Evolutionary conservation across 2,329 filamentous ascomycete genomes (phyloP).

Genomic region (Colletotrichum sp.): DNA sequence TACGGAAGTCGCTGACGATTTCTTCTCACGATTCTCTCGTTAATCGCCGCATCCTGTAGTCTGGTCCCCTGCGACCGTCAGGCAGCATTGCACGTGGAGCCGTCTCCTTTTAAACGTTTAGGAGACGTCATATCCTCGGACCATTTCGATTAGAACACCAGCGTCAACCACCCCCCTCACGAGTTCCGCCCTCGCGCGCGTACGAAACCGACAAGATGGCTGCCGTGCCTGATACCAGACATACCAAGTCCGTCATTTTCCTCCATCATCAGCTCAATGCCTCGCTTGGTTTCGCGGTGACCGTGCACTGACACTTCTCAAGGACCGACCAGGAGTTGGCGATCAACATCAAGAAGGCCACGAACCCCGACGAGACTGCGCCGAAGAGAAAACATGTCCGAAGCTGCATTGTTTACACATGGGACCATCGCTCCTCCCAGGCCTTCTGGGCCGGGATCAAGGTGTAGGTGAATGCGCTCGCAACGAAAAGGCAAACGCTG

Average conservation of each 20-base stretch:
- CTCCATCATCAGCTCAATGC: not conserved
- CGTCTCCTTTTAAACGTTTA: not conserved
- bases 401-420: constrained; percentile 97
- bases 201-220: constrained; percentile 16
- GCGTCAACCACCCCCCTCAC: not conserved
- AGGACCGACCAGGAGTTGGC: constrained; percentile 73
- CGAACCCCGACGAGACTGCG: constrained; percentile 69
- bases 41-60: not conserved
- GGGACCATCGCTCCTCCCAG: constrained; percentile 95
- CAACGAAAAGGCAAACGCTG: not conserved
- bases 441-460: constrained; percentile 99
- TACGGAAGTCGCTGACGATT: constrained; percentile 1
- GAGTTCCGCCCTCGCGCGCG: not conserved
- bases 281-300: not conserved
- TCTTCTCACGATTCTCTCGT: not conserved
- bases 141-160: not conserved
- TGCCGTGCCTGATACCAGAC: constrained; percentile 17
- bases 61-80: not conserved
- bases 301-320: constrained; percentile 11
- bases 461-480: constrained; percentile 68
- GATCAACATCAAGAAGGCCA: constrained; percentile 74
- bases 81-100: constrained; percentile 12
- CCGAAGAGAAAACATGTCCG: constrained; percentile 92
- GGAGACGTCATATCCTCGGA: constrained; percentile 17
- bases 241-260: constrained; percentile 19